phyloP scores from a whole-genome alignment of 148 eudicot species.

The Hydrangea macrophylla region DNA sequence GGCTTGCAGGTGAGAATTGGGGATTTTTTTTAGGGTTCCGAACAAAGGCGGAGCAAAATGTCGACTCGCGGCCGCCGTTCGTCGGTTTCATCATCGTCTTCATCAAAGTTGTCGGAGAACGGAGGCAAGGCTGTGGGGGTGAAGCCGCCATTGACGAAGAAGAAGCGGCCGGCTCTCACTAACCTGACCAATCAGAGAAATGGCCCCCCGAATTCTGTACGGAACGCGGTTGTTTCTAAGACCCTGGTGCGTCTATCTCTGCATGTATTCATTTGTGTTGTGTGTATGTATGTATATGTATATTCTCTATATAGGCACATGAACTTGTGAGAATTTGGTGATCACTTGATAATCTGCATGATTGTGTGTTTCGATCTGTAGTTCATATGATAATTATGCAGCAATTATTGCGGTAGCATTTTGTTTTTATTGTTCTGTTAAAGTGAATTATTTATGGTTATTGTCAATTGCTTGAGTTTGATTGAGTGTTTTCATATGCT shows the following conservation, averaged over 20 bases:
- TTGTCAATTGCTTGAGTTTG: neutral
- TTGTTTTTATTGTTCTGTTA: neutral
- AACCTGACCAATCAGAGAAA: conserved; percentile 47
- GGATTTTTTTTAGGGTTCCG: too few relatives aligned
- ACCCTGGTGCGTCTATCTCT: neutral
- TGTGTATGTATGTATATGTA: neutral
- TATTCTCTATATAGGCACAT: neutral
- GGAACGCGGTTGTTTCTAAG: neutral
- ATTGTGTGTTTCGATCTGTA: neutral
- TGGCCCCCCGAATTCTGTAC: conserved; percentile 7
- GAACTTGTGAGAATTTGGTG: neutral
- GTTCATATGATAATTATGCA: too few relatives aligned
- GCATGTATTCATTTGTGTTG: neutral
- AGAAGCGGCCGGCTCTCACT: conserved; percentile 55
- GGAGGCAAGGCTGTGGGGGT: conserved; percentile 24
- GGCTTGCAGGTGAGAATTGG: too few relatives aligned
- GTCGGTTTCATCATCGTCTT: conserved; percentile 6
- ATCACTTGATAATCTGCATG: neutral
- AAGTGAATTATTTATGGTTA: too few relatives aligned
- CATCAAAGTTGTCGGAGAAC: conserved; percentile 28
- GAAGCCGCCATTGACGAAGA: conserved; percentile 15
- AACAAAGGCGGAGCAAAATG: too few relatives aligned
- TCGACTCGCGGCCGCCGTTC: too few relatives aligned
- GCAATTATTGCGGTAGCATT: too few relatives aligned
- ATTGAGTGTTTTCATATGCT: neutral